Percentiles rank a stretch among this genome's conserved stretches.
Evolutionary conservation across 345 rosid genomes (phyloP).

Genomic region (Acer yangbiense): DNA sequence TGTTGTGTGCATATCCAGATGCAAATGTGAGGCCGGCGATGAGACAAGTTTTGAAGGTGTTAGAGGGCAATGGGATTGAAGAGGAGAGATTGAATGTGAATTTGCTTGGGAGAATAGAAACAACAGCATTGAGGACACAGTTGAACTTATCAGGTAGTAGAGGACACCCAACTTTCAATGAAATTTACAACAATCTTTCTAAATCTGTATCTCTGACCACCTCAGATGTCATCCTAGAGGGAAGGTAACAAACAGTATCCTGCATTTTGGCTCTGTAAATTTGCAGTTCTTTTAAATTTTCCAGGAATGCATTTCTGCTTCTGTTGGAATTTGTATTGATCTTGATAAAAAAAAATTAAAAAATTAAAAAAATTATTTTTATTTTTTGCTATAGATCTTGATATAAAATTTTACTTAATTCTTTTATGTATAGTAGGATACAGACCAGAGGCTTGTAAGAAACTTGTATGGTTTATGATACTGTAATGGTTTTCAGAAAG

Average conservation of each 20-base stretch:
- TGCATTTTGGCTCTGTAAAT: too few relatives aligned
- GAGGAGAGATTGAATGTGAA: slow-evolving; percentile 20
- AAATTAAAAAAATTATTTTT: too few relatives aligned
- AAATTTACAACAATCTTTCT: slow-evolving; percentile 20
- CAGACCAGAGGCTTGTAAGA: not conserved
- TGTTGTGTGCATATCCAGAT: slow-evolving; percentile 50
- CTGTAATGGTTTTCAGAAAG: too few relatives aligned
- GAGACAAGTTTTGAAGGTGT: slow-evolving; percentile 47
- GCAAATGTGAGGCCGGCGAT: slow-evolving; percentile 44
- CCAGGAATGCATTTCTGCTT: not conserved
- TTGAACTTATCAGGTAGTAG: slow-evolving; percentile 10
- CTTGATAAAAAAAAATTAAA: not conserved
- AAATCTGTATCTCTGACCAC: slow-evolving; percentile 13
- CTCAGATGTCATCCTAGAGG: slow-evolving; percentile 27
- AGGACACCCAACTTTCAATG: slow-evolving; percentile 25
- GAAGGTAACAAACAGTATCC: slow-evolving; percentile 20
- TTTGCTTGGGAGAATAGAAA: slow-evolving; percentile 21
- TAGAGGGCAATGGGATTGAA: slow-evolving; percentile 39
- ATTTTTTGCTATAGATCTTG: too few relatives aligned
- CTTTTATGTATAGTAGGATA: not conserved
- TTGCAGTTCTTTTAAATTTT: too few relatives aligned
- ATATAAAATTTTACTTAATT: not conserved
- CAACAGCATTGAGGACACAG: slow-evolving; percentile 14
- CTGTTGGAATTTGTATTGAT: not conserved
- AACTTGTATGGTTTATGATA: not conserved